phyloP scores from a whole-genome alignment of 2,329 filamentous ascomycete species.

The Phyllachora maydis region DNA sequence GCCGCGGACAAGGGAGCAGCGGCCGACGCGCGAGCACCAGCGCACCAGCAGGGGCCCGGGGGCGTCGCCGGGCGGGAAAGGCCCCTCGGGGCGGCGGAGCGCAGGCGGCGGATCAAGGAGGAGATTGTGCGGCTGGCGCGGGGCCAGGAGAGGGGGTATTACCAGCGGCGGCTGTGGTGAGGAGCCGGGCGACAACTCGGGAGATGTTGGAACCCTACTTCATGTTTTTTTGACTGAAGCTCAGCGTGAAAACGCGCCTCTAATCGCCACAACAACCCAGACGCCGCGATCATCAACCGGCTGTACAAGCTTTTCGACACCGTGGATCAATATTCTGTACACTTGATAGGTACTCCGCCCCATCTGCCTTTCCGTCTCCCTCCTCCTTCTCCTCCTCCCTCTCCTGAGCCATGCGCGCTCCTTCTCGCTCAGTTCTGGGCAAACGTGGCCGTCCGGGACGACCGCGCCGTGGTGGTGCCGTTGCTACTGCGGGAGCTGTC shows the following conservation, averaged over 20 bases:
- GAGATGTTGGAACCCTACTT: too few relatives aligned
- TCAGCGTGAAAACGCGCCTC: neutral
- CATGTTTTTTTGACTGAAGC: neutral
- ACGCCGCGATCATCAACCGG: too few relatives aligned
- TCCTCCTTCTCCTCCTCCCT: neutral
- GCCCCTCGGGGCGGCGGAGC: slow-evolving; percentile 28
- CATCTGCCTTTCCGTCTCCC: neutral
- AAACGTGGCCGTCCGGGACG: neutral
- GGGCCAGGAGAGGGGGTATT: slow-evolving; percentile 12
- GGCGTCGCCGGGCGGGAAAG: slow-evolving; percentile 17
- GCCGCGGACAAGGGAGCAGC: slow-evolving; percentile 1
- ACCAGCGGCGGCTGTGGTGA: slow-evolving; percentile 34
- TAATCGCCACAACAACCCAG: neutral
- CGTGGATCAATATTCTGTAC: too few relatives aligned
- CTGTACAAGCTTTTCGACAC: too few relatives aligned
- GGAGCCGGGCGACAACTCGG: too few relatives aligned
- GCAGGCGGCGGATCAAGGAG: slow-evolving; percentile 35
- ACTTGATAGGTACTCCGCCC: too few relatives aligned
- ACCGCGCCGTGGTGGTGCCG: slow-evolving; percentile 1
- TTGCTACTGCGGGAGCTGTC: slow-evolving; percentile 2
- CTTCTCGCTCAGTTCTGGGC: neutral
- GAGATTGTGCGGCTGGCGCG: slow-evolving; percentile 28
- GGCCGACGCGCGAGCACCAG: slow-evolving; percentile 8
- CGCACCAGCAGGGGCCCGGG: slow-evolving; percentile 14
- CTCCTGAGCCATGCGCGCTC: neutral